Base-by-base conservation (phyloP, 805 yeast genomes). In the Maudiozyma barnettii region DNA sequence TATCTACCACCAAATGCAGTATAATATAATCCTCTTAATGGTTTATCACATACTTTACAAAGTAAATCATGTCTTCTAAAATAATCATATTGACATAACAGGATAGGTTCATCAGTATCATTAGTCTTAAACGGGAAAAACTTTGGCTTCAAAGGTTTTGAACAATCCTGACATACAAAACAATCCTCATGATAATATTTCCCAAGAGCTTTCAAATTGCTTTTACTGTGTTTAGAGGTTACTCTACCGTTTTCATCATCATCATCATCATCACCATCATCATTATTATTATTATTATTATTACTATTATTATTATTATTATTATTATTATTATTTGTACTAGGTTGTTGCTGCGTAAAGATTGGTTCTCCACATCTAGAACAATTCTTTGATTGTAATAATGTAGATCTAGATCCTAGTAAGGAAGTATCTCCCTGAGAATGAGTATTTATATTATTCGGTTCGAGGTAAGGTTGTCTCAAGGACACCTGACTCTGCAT, bases 1-100 rank as follows among this genome's bases (percentile, higher is more conserved):
- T 88, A 93, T 59, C 91, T 85, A 55, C 82, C 79, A 12, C 95
- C 95, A 57, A 90, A 76, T 0, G 97, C 97, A 1, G 96, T 90
- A 49, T 90, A 89, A 66, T 91, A 91, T 1, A 95, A 84, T 0
- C 97, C 97, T 56, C 96, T 70, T 44, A 95, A 72, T 4, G 96
- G 95, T 22, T 76, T 77, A 53, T 86, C 78, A 68, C 99, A 93
- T 16, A 80, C 84, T 59, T 75, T 77, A 61, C 99, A 93, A n/a
- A 93, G 77, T 45, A 93, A 73, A 48, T 86, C 84, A 48, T 89
- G 76, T 55, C 95, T 77, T 60, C 78, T 81, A 70, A 93, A 93
- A 64, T 89, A 93, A 66, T 93, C 95, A 54, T 79, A 84, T 67
- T 93, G 99, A 67, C 99, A 93, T 23, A 93, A 72, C 0, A 87